Base-by-base conservation (phyloP, 768 basidiomycete genomes). In the Suillus luteus region DNA sequence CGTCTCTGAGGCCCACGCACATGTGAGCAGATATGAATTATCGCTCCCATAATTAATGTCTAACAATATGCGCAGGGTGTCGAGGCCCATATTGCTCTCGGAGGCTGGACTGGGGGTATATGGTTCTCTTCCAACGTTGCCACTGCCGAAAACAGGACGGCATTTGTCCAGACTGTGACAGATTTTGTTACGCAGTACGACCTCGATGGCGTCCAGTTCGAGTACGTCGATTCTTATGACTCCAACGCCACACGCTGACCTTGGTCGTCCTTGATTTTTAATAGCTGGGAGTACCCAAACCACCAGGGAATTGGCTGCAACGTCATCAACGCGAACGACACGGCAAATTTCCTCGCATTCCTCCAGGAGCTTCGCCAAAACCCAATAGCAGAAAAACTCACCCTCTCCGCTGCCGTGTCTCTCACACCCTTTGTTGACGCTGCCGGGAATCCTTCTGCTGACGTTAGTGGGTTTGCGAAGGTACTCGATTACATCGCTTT, bases 311-410 rank as follows among this genome's bases (percentile, higher is more conserved):
- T 89, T 1, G 85, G 85, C 3, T 91, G 91, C 68, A 97, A 96
- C 73, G 73, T 72, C 0, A 80, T 88, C 64, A 75, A 72, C 19
- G 6, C 59, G 0, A 65, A 81, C 60, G 96, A 99, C 73, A 85
- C 87, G 0, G 77, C 83, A 38, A 96, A 97, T 74, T 92, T 90
- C 76, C 83, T 95, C 40, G 65, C 77, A 5, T 93, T 96, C 80
- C 80, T 98, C 15, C 80, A 88, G 68, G 81, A 83, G 40, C 85
- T 96, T 24, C 86, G 91, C 48, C 63, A 68, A 11, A 78, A 84
- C 49, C 76, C 87, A 9, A 79, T 82, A 1, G 79, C 82, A 0
- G 70, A 79, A 3, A 82, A 83, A 1, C 73, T 92, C 57, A 86
- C 85, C 31, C 76, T 96, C 49, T 87, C 91, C 19, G 87, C 87